Conservation (phyloP, 1,284 basidiomycete genomes). For the Ustilago shanxiensis region DNA sequence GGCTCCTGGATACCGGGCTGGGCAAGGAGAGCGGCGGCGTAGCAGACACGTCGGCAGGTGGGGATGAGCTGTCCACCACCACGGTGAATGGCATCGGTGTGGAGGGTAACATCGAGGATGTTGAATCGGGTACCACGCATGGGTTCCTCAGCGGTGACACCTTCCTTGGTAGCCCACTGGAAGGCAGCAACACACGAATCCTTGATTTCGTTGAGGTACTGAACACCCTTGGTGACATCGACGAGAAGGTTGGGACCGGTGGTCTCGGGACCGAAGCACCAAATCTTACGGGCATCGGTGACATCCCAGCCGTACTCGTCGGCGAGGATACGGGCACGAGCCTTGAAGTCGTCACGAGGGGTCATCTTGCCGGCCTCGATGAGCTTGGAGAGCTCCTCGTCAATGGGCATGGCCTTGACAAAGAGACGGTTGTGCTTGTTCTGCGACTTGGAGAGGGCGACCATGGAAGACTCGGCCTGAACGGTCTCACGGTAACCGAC, state of each 20-base stretch:
- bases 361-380: conserved; percentile 90
- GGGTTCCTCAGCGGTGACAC: conserved; percentile 95
- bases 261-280: conserved; percentile 99
- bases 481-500: conserved; percentile 99
- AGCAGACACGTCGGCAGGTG: conserved; percentile 93
- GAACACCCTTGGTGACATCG: conserved; percentile 97
- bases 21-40: conserved; percentile 93
- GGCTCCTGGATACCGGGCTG: conserved; percentile 95
- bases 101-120: conserved; percentile 94
- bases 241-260: conserved; percentile 97
- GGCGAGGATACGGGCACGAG: conserved; percentile 92
- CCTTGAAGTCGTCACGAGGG: conserved; percentile 97
- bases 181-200: conserved; percentile 99
- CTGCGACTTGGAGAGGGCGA: conserved; percentile 98
- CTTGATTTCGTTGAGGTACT: conserved; percentile 87
- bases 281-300: conserved; percentile 98
- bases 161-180: conserved; percentile 92
- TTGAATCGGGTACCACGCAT: conserved; percentile 99
- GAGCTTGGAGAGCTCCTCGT: conserved; percentile 91
- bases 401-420: conserved; percentile 90
- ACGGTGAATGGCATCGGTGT: conserved; percentile 99
- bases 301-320: conserved; percentile 99
- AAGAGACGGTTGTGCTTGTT: conserved; percentile 99
- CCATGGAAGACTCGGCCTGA: conserved; percentile 93
- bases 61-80: conserved; percentile 99